A percentile compares a stretch with the other conserved stretches of the same genome.
Evolutionary conservation across 345 rosid species (phyloP).

Genomic region (Ceriops zippeliana): DNA sequence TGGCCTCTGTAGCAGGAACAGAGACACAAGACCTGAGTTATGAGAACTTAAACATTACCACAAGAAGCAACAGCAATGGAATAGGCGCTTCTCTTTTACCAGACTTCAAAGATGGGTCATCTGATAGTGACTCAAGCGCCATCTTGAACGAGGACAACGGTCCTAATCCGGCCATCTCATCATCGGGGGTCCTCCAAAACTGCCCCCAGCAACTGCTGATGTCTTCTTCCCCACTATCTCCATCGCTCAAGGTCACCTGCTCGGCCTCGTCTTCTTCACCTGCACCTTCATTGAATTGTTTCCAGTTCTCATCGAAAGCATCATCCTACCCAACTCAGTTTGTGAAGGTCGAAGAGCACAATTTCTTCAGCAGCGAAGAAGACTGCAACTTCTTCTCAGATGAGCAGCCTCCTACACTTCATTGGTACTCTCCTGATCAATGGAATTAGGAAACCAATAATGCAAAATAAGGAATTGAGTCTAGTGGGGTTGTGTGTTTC

Average conservation of each 20-base stretch:
- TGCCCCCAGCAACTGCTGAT: conserved; percentile 24
- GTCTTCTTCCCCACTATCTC: conserved; percentile 21
- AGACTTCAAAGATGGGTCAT: conserved; percentile 65
- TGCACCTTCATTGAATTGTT: conserved; percentile 9
- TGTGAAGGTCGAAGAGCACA: conserved; percentile 85
- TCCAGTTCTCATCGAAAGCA: conserved; percentile 18
- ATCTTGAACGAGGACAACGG: conserved; percentile 72
- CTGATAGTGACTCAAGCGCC: conserved; percentile 90
- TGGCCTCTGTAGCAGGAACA: conserved; percentile 28
- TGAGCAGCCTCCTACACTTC: conserved; percentile 86
- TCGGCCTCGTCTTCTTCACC: conserved; percentile 22
- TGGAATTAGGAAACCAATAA: conserved; percentile 32
- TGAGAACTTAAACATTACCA: conserved; percentile 37
- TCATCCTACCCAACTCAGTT: conserved; percentile 39
- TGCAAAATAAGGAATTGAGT: no score
- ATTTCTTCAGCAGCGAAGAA: conserved; percentile 71
- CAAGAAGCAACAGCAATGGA: not conserved
- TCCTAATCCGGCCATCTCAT: conserved; percentile 50
- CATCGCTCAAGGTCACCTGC: conserved; percentile 17
- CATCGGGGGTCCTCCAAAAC: conserved; percentile 35
- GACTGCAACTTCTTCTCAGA: conserved; percentile 76
- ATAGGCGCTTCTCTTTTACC: conserved; percentile 35
- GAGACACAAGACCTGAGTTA: conserved; percentile 38
- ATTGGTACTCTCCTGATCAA: conserved; percentile 65
- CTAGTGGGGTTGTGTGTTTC: not conserved